Evolutionary conservation across 805 yeast species (phyloP), one percentile per base, ranked within the genome.

Genomic region (Sugiyamaella mastotermitis): DNA sequence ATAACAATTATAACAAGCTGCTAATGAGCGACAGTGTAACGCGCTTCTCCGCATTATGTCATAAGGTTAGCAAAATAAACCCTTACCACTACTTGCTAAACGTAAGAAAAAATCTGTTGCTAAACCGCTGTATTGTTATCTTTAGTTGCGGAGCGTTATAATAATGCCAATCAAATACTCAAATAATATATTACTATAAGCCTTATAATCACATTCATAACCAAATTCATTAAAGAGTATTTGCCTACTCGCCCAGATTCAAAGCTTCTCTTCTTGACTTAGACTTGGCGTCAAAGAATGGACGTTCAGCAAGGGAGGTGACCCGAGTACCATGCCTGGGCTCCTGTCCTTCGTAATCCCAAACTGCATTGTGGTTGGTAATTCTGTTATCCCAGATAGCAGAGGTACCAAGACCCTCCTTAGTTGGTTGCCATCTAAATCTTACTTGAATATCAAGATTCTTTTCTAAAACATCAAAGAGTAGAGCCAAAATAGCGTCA

Each of bases 381-480:
- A 72, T 51, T 53, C 81, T 62, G 62, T 76, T 76, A 49, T 76
- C 81, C 80, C 81, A 76, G 25, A 75, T 49, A 5, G 77, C 80
- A 27, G 74, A 61, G 22, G 76, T 68, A 22, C 75, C 75, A 7
- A 54, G 55, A 4, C 72, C 71, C 6, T 30, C 41, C 10, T 38
- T 33, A 22, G 69, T 55, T 25, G 64, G 61, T 37, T 60, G 55
- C 75, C 75, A 69, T 35, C 60, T 65, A 57, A 67, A 64, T 45
- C 76, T 57, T 17, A 68, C 71, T 51, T 71, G 76, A 43, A 70
- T 25, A 47, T 75, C 80, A 37, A 70, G 67, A 52, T 71, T 70
- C 51, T 65, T 66, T 53, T 71, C 76, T 42, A 63, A 66, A 17
- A 74, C 64, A 23, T 59, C 56, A 45, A 57, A 71, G 16, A 76